These are phyloP conservation scores for Pyrenophora graminea DNA, from an alignment of 2,329 filamentous ascomycete genomes.

Conservation along the genomic window DNA sequence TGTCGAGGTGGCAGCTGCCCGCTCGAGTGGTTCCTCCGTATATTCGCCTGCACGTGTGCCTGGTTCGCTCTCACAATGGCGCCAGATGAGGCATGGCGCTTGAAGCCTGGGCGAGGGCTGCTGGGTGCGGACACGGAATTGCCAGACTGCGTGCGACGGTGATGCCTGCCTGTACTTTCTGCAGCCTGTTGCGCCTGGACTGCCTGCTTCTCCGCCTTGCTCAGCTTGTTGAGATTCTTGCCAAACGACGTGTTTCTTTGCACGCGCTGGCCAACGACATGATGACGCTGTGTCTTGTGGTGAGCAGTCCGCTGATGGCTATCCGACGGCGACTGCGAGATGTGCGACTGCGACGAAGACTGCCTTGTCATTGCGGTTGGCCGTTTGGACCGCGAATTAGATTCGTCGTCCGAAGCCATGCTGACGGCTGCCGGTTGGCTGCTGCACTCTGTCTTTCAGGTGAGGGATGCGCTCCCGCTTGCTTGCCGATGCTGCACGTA, in stretches of 20 bases:
- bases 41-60: conserved; percentile 38
- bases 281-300: conserved; percentile 45
- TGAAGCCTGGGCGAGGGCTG: conserved; percentile 48
- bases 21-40: conserved; percentile 52
- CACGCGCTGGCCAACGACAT: conserved; percentile 49
- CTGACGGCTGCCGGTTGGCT: conserved; percentile 33
- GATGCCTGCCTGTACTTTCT: conserved; percentile 37
- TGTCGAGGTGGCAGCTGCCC: conserved; percentile 51
- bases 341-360: conserved; percentile 44
- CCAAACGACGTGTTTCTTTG: conserved; percentile 47
- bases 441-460: conserved; percentile 22
- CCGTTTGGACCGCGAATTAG: conserved; percentile 43
- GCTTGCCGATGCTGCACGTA: conserved; percentile 17
- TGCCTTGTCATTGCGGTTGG: conserved; percentile 42
- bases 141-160: conserved; percentile 46
- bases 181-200: conserved; percentile 32
- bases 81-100: conserved; percentile 50
- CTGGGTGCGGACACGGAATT: conserved; percentile 41
- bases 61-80: conserved; percentile 42
- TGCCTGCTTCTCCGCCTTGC: conserved; percentile 36
- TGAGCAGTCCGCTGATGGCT: conserved; percentile 29
- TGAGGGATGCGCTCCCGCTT: conserved; percentile 13
- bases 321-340: conserved; percentile 47
- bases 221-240: conserved; percentile 50
- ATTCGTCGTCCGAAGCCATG: conserved; percentile 44